These are phyloP conservation scores for Apiospora malaysiana DNA, from an alignment of 2,329 filamentous ascomycete genomes.

Conservation along the genomic window DNA sequence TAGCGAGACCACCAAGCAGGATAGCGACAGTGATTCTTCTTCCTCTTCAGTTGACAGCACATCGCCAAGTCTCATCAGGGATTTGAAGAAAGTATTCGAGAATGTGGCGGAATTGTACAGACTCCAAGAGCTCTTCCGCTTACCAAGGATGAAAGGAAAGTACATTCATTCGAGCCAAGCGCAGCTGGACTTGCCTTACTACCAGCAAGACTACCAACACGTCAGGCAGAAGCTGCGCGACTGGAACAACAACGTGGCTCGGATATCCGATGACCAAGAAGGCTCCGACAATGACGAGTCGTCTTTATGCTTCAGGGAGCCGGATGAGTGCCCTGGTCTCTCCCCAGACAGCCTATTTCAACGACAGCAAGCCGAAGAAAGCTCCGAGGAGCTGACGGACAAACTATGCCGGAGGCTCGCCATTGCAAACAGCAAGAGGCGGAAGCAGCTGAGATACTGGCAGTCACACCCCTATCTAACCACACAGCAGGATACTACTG, in stretches of 20 bases:
- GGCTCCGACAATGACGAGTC: background rate
- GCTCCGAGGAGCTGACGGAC: background rate
- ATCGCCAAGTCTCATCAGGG: background rate
- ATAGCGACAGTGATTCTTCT: background rate
- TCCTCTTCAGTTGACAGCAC: background rate
- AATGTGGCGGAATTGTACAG: background rate
- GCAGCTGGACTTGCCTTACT: background rate
- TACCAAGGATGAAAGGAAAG: background rate
- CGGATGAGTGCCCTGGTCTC: background rate
- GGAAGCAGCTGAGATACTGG: background rate
- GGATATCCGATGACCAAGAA: background rate
- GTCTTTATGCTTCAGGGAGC: background rate
- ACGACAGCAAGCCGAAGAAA: background rate
- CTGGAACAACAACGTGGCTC: background rate
- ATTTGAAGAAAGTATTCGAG: background rate
- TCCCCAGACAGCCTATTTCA: background rate
- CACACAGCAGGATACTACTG: background rate
- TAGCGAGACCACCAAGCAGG: background rate
- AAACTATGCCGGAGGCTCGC: background rate
- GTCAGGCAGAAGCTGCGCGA: background rate
- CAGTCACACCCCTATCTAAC: background rate
- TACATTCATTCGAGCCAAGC: background rate
- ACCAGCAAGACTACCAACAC: background rate
- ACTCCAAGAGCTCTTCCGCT: background rate
- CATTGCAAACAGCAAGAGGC: background rate